Evolutionary conservation across 306 rosid genomes (phyloP).

Genomic region (Lathyrus aphaca): DNA sequence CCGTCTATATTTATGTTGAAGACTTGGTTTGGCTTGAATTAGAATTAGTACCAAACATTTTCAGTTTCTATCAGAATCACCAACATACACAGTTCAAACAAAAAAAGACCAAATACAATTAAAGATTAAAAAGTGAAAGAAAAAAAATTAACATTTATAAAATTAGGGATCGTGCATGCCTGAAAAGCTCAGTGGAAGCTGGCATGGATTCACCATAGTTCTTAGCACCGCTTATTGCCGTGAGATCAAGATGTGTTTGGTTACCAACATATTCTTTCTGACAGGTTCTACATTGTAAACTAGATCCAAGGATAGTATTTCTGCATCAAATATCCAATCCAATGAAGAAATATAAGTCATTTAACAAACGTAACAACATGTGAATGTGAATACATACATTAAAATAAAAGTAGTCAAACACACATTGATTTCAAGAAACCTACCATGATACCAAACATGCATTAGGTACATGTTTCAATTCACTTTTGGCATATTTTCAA

Average conservation of each 20-base stretch:
- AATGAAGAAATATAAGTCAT: conserved; percentile 32
- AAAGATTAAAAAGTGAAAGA: background rate
- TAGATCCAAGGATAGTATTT: conserved; percentile 57
- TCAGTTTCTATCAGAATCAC: no score
- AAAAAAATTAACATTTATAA: background rate
- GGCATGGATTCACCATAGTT: conserved; percentile 74
- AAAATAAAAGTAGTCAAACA: background rate
- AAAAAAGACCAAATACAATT: background rate
- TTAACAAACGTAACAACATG: background rate
- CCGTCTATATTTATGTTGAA: background rate
- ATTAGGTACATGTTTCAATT: background rate
- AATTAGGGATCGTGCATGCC: conserved; percentile 46
- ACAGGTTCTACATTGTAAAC: conserved; percentile 75
- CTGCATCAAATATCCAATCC: conserved; percentile 47
- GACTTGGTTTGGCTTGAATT: background rate
- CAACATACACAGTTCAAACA: background rate
- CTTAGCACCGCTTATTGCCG: conserved; percentile 57
- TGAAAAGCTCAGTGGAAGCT: conserved; percentile 74
- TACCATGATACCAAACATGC: no score
- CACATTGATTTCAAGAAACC: no score
- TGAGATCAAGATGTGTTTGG: conserved; percentile 71
- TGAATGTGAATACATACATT: background rate
- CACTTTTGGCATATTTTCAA: background rate
- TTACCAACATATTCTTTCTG: conserved; percentile 69
- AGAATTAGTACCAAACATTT: background rate